Percentiles rank a stretch among this genome's conserved stretches.
phyloP scores from a whole-genome alignment of 202 grass and related monocot genomes.

The Panicum virgatum region DNA sequence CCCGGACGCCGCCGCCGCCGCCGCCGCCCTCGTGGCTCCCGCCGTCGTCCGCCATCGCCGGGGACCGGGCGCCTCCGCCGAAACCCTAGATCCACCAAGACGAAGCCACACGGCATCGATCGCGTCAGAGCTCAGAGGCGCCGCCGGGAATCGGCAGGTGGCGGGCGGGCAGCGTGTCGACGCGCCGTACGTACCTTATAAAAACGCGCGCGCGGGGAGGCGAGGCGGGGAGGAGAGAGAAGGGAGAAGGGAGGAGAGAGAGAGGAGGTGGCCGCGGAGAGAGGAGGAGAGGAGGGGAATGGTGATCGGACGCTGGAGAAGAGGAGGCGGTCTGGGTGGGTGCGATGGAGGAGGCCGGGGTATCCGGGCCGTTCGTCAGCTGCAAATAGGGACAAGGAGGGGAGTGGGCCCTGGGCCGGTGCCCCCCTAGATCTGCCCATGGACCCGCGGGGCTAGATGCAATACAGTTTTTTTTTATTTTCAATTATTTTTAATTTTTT shows the following conservation, averaged over 20 bases:
- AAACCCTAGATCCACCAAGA: slow-evolving; percentile 71
- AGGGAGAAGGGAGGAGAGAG: neutral
- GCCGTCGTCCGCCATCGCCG: slow-evolving; percentile 59
- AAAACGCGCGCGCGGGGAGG: slow-evolving; percentile 50
- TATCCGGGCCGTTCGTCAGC: slow-evolving; percentile 80
- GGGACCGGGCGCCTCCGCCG: slow-evolving; percentile 11
- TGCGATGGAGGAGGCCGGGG: slow-evolving; percentile 46
- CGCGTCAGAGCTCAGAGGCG: slow-evolving; percentile 8
- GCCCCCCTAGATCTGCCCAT: neutral
- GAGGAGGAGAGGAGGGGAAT: slow-evolving; percentile 60
- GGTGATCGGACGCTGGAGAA: slow-evolving; percentile 87
- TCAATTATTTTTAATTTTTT: too few species aligned
- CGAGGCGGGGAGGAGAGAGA: slow-evolving; percentile 10
- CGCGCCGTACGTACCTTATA: slow-evolving; percentile 45
- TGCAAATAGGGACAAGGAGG: slow-evolving; percentile 1
- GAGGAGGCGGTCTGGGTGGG: slow-evolving; percentile 53
- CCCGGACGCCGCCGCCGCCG: slow-evolving; percentile 54
- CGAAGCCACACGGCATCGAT: slow-evolving; percentile 33
- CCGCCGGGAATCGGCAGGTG: slow-evolving; percentile 8
- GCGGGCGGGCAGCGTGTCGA: slow-evolving; percentile 29
- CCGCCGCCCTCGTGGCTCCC: slow-evolving; percentile 58
- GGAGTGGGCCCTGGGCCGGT: slow-evolving; percentile 9
- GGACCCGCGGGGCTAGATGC: neutral
- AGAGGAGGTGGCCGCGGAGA: slow-evolving; percentile 41
- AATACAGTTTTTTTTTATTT: neutral